phyloP scores from a whole-genome alignment of 1,284 basidiomycete species.

The Apiotrichum mycotoxinovorans region DNA sequence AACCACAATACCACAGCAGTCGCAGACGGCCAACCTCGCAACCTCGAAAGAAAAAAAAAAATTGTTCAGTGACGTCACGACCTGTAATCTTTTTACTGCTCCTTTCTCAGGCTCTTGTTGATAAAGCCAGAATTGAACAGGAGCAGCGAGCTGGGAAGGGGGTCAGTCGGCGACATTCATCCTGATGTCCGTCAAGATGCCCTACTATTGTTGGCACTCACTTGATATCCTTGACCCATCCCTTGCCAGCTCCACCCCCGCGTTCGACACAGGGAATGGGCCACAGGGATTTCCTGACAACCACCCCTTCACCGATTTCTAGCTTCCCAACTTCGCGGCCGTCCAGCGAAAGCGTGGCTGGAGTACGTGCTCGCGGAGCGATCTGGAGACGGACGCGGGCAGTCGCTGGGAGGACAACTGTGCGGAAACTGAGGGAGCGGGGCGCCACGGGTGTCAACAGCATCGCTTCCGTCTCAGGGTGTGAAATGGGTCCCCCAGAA shows the following conservation, averaged over 20 bases:
- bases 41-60: too few relatives aligned
- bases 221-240: conserved; percentile 96
- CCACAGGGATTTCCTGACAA: conserved; percentile 75
- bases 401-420: conserved; percentile 79
- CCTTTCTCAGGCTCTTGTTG: conserved; percentile 54
- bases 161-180: not conserved
- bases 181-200: not conserved
- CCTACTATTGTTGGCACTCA: conserved; percentile 20
- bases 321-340: conserved; percentile 77
- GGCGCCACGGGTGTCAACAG: conserved; percentile 93
- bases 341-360: conserved; percentile 87
- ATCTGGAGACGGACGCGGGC: conserved; percentile 78
- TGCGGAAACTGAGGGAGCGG: conserved; percentile 84
- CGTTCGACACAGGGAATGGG: conserved; percentile 91
- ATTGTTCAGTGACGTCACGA: too few relatives aligned
- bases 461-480: conserved; percentile 82
- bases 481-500: conserved; percentile 92
- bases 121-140: conserved; percentile 87
- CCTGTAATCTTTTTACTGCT: too few relatives aligned
- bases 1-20: too few relatives aligned
- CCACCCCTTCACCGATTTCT: conserved; percentile 75
- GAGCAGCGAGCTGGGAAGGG: conserved; percentile 61
- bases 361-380: conserved; percentile 74
- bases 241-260: conserved; percentile 73
- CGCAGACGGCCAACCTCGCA: too few relatives aligned